Evolutionary conservation across 2,329 filamentous ascomycete species (phyloP).

Genomic region (Sclerotinia nivalis): DNA sequence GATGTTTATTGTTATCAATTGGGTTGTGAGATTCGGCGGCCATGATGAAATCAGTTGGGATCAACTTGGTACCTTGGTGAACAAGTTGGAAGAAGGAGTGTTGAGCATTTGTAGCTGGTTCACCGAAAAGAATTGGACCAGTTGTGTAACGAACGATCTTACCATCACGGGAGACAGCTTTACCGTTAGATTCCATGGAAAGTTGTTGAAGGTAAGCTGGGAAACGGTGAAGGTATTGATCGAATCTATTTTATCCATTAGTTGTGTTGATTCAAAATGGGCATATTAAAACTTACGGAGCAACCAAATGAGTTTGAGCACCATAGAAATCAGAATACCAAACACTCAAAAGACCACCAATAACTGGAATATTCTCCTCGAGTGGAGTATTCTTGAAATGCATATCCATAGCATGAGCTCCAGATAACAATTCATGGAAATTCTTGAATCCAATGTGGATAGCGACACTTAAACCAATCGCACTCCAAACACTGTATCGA

Average conservation of each 20-base stretch:
- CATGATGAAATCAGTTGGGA: slow-evolving; percentile 96
- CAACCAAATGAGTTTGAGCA: slow-evolving; percentile 94
- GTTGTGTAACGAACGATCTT: slow-evolving; percentile 97
- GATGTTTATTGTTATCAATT: slow-evolving; percentile 86
- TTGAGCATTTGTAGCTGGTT: slow-evolving; percentile 98
- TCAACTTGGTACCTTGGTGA: slow-evolving; percentile 98
- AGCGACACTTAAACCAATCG: slow-evolving; percentile 91
- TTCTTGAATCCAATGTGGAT: slow-evolving; percentile 97
- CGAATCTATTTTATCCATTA: slow-evolving; percentile 66
- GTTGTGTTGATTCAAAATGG: slow-evolving; percentile 19
- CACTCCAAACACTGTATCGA: slow-evolving; percentile 98
- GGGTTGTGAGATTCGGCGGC: slow-evolving; percentile 97
- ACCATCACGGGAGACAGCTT: slow-evolving; percentile 87
- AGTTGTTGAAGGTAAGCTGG: slow-evolving; percentile 98
- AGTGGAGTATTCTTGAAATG: slow-evolving; percentile 92
- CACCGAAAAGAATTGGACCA: slow-evolving; percentile 91
- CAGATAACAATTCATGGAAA: slow-evolving; percentile 93
- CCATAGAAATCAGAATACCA: slow-evolving; percentile 99
- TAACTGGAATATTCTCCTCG: slow-evolving; percentile 89
- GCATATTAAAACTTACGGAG: slow-evolving; percentile 66
- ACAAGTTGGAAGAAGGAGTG: slow-evolving; percentile 99
- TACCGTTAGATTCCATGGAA: slow-evolving; percentile 99
- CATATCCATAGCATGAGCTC: slow-evolving; percentile 96
- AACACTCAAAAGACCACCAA: slow-evolving; percentile 90
- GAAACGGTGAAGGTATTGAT: slow-evolving; percentile 99